Conservation (phyloP, 2,329 filamentous ascomycete species). For the Trichoderma sp. region DNA sequence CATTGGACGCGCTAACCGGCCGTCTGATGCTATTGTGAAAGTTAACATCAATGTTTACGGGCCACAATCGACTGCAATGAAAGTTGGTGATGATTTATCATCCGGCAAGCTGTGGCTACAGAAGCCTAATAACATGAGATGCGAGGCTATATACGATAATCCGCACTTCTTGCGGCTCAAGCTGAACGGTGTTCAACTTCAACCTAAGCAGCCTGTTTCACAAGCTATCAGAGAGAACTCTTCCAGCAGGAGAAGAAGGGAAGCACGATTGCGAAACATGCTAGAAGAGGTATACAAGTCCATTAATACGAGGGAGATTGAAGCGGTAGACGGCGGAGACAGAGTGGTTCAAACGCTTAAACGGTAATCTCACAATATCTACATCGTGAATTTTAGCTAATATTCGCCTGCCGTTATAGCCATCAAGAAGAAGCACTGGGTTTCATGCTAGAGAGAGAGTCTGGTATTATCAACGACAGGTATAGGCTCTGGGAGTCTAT, state of each 20-base stretch:
- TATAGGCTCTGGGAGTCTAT: constrained; percentile 36
- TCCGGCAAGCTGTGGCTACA: constrained; percentile 36
- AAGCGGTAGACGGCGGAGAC: constrained; percentile 24
- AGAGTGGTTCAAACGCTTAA: constrained; percentile 28
- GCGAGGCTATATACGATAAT: constrained; percentile 8
- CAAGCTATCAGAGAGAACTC: not conserved
- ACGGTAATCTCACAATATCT: constrained; percentile 23
- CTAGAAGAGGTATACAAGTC: not conserved
- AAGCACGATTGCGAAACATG: not conserved
- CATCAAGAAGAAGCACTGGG: constrained; percentile 39
- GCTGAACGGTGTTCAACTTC: not conserved
- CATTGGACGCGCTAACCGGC: constrained; percentile 29
- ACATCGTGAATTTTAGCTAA: not conserved
- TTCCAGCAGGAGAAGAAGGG: not conserved
- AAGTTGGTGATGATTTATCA: constrained; percentile 32
- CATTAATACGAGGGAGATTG: constrained; percentile 9
- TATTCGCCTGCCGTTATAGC: constrained; percentile 25
- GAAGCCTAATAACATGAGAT: constrained; percentile 28
- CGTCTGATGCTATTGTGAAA: constrained; percentile 30
- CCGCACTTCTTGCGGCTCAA: constrained; percentile 7
- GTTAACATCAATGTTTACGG: constrained; percentile 42
- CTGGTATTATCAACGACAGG: constrained; percentile 31
- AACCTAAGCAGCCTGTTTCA: not conserved
- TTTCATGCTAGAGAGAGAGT: constrained; percentile 41
- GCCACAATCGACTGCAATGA: constrained; percentile 19